A percentile compares a stretch with the other conserved stretches of the same genome.
phyloP scores from a whole-genome alignment of 345 rosid species.

The Boechera stricta region DNA sequence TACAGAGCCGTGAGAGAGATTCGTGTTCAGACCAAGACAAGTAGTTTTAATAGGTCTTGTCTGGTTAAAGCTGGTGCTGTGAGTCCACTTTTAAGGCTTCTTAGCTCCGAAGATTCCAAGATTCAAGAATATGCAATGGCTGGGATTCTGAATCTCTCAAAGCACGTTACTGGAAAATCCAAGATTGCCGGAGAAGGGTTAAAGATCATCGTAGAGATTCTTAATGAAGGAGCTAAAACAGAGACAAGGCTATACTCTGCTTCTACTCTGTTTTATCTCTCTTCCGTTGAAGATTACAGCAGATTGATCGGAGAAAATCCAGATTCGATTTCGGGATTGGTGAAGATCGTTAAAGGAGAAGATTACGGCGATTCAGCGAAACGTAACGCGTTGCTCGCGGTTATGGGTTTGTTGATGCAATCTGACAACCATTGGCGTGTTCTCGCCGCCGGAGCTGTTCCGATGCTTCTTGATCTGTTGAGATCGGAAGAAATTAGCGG shows the following conservation, averaged over 20 bases:
- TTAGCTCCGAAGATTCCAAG: slow-evolving; percentile 41
- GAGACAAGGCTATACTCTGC: slow-evolving; percentile 75
- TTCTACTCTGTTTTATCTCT: slow-evolving; percentile 70
- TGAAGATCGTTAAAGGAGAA: slow-evolving; percentile 61
- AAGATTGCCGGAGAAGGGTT: slow-evolving; percentile 67
- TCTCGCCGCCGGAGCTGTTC: slow-evolving; percentile 60
- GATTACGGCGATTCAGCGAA: slow-evolving; percentile 60
- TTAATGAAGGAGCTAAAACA: slow-evolving; percentile 56
- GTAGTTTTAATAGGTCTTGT: slow-evolving; percentile 64
- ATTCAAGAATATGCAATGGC: slow-evolving; percentile 67
- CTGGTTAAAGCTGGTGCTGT: slow-evolving; percentile 67
- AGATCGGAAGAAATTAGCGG: slow-evolving; percentile 49
- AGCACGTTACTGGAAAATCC: slow-evolving; percentile 61
- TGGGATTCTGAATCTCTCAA: slow-evolving; percentile 74
- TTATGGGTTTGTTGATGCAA: slow-evolving; percentile 59
- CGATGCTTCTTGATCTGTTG: slow-evolving; percentile 51
- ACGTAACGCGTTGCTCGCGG: slow-evolving; percentile 67
- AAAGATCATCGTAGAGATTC: slow-evolving; percentile 52
- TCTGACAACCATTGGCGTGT: slow-evolving; percentile 60
- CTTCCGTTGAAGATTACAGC: slow-evolving; percentile 62
- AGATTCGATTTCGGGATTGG: slow-evolving; percentile 60
- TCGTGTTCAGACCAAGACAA: slow-evolving; percentile 66
- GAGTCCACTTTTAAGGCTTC: slow-evolving; percentile 57
- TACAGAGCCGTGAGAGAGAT: slow-evolving; percentile 70
- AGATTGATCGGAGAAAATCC: slow-evolving; percentile 65